These are phyloP conservation scores for Cladosporium sp. DNA, from an alignment of 2,329 filamentous ascomycete genomes.

Conservation along the genomic window DNA sequence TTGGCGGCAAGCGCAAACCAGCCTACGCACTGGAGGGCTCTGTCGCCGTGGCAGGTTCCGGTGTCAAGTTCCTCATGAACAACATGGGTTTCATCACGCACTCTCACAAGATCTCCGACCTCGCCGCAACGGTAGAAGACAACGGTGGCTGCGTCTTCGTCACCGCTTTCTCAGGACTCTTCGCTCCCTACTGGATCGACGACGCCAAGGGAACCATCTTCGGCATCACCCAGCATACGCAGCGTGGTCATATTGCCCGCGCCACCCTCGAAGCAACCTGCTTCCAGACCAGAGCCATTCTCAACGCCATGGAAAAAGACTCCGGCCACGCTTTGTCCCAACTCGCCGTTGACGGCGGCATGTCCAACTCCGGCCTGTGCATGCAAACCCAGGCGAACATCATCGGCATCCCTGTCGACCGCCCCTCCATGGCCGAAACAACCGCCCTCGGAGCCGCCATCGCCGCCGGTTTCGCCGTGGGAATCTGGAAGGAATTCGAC, in stretches of 20 bases:
- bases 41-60: constrained; percentile 72
- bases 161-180: constrained; percentile 84
- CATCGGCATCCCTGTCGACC: constrained; percentile 72
- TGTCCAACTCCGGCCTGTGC: constrained; percentile 78
- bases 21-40: constrained; percentile 77
- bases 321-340: constrained; percentile 66
- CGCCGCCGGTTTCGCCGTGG: constrained; percentile 73
- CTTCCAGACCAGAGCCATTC: constrained; percentile 85
- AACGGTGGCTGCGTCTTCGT: constrained; percentile 82
- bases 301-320: constrained; percentile 82
- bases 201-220: constrained; percentile 86
- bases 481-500: constrained; percentile 67
- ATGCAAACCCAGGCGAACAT: constrained; percentile 91
- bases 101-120: constrained; percentile 58
- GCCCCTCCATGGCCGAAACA: constrained; percentile 80
- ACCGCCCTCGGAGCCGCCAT: constrained; percentile 81
- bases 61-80: constrained; percentile 38
- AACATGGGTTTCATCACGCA: constrained; percentile 62
- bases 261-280: constrained; percentile 83
- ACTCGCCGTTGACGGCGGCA: constrained; percentile 77
- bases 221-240: constrained; percentile 77
- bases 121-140: constrained; percentile 62
- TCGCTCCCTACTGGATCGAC: constrained; percentile 93
- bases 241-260: constrained; percentile 75
- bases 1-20: constrained; percentile 50